Conservation (phyloP, 73 alveolate species). For the Halteria grandinella region DNA sequence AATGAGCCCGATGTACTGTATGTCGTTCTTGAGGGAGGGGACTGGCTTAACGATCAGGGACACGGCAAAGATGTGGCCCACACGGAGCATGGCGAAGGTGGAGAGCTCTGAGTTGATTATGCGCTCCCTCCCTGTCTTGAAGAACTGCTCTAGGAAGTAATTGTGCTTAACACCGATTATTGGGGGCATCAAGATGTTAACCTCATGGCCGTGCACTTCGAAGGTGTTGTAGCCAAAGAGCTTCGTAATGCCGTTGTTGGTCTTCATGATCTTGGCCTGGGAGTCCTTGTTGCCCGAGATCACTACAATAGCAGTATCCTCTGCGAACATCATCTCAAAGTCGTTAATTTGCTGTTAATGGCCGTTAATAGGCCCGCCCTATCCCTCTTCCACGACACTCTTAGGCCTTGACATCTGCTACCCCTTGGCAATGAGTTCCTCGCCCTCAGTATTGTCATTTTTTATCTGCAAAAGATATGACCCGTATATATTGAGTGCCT, state of each 20-base stretch:
- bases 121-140: slow-evolving; percentile 58
- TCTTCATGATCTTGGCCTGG: slow-evolving; percentile 55
- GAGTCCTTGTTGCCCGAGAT: slow-evolving; percentile 62
- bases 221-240: slow-evolving; percentile 64
- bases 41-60: slow-evolving; percentile 60
- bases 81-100: slow-evolving; percentile 51
- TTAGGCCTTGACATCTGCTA: slow-evolving; percentile 39
- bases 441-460: slow-evolving; percentile 53
- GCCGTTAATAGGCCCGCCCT: no score
- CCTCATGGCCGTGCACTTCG: slow-evolving; percentile 66
- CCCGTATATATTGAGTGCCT: slow-evolving; percentile 55
- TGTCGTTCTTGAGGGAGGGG: slow-evolving; percentile 62
- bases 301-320: slow-evolving; percentile 64
- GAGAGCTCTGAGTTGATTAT: slow-evolving; percentile 31
- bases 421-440: slow-evolving; percentile 27
- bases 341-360: slow-evolving; percentile 58
- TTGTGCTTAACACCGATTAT: slow-evolving; percentile 58
- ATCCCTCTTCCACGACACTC: slow-evolving; percentile 45
- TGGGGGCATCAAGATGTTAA: slow-evolving; percentile 60
- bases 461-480: slow-evolving; percentile 41
- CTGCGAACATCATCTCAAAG: slow-evolving; percentile 64
- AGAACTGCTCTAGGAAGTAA: slow-evolving; percentile 55
- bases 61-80: slow-evolving; percentile 54
- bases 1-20: slow-evolving; percentile 54
- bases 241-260: slow-evolving; percentile 57